A percentile compares a stretch with the other conserved stretches of the same genome.
These are phyloP conservation scores for Russula olivacea DNA, from an alignment of 768 basidiomycete genomes.

Conservation along the genomic window DNA sequence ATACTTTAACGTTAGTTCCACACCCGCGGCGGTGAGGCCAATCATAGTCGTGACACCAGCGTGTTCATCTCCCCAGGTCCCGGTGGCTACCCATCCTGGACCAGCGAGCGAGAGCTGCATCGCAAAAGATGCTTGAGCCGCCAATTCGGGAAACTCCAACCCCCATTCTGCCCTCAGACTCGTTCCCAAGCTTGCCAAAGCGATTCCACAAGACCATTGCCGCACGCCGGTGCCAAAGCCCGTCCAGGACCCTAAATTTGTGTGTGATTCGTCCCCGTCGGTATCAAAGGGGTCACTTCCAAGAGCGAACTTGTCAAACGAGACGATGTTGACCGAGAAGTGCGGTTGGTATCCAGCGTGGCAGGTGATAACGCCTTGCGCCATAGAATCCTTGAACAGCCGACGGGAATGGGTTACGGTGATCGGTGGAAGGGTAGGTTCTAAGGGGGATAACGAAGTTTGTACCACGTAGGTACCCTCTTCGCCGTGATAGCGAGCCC, in stretches of 20 bases:
- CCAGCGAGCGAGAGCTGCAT: conserved; percentile 47
- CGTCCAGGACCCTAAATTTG: conserved; percentile 42
- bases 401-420: conserved; percentile 25
- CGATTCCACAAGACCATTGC: conserved; percentile 45
- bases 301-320: conserved; percentile 10
- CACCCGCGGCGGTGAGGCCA: conserved; percentile 41
- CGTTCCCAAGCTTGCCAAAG: conserved; percentile 44
- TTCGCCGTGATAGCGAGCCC: conserved; percentile 13
- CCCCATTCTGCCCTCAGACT: conserved; percentile 48
- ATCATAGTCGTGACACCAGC: conserved; percentile 42
- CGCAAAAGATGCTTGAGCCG: conserved; percentile 45
- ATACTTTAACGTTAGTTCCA: conserved; percentile 54
- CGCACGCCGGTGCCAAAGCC: conserved; percentile 45
- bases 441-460: conserved; percentile 19
- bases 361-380: conserved; percentile 22
- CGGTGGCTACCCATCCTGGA: conserved; percentile 38
- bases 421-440: conserved; percentile 19
- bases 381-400: conserved; percentile 22
- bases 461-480: conserved; percentile 17
- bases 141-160: conserved; percentile 49
- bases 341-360: conserved; percentile 18
- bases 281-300: conserved; percentile 11
- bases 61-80: conserved; percentile 45
- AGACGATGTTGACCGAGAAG: conserved; percentile 21
- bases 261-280: conserved; percentile 12